These are phyloP conservation scores for Trichoderma sp. DNA, from an alignment of 2,329 filamentous ascomycete genomes.

Conservation along the genomic window DNA sequence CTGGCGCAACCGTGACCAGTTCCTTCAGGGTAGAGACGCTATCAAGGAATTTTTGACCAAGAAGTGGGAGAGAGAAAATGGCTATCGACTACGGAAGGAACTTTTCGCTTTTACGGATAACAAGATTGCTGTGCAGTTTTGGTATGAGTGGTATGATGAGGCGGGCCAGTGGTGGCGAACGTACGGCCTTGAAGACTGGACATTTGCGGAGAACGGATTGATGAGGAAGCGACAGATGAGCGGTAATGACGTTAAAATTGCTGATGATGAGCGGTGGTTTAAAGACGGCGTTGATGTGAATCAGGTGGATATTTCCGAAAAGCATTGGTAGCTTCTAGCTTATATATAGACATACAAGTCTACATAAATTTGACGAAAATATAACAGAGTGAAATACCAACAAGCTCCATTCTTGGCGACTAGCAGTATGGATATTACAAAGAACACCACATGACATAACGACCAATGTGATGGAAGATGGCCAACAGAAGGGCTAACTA, in stretches of 20 bases:
- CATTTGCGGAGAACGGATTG: conserved; percentile 66
- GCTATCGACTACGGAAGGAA: conserved; percentile 78
- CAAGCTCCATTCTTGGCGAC: not conserved
- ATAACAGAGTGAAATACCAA: not conserved
- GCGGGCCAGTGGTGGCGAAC: conserved; percentile 78
- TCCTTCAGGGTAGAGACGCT: conserved; percentile 66
- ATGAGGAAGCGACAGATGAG: conserved; percentile 79
- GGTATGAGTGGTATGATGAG: conserved; percentile 78
- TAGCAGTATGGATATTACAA: too few relatives aligned
- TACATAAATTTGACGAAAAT: not conserved
- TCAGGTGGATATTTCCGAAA: conserved; percentile 63
- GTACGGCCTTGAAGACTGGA: conserved; percentile 82
- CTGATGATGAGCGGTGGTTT: conserved; percentile 64
- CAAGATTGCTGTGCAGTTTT: conserved; percentile 84
- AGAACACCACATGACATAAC: not conserved
- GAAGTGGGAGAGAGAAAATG: conserved; percentile 74
- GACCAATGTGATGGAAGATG: not conserved
- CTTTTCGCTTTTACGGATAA: conserved; percentile 75
- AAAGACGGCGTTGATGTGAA: conserved; percentile 69
- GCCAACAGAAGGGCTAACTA: too few relatives aligned
- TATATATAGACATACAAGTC: not conserved
- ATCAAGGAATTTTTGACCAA: conserved; percentile 68
- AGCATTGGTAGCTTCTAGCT: conserved; percentile 57
- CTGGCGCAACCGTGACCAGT: conserved; percentile 76
- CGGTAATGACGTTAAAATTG: conserved; percentile 68